Evolutionary conservation across 805 yeast genomes (phyloP), one percentile per base, ranked within the genome.

Genomic region (Danielozyma ontarioensis): DNA sequence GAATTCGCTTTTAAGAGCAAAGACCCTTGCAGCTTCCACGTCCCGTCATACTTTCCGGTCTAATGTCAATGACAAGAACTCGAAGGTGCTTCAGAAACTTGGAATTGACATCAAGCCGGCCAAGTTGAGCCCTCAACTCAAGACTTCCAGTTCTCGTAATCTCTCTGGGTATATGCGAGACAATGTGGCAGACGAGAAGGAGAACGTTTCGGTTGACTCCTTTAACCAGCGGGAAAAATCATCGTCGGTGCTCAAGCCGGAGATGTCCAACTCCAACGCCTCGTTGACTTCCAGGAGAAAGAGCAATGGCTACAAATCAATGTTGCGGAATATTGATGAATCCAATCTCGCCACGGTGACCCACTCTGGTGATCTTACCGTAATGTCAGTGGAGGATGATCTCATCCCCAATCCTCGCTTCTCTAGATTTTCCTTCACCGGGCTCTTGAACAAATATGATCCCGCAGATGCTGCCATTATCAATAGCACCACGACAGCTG

Each of bases 331-430:
- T 26, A 42, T 41, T 13, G 42, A 47, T 25, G 57, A 50, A 26
- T 40, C 40, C 15, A 37, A 35, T 23, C 12, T 29, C 25, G 32
- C 31, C 25, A 15, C 31, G 29, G 34, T 16, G 36, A 33, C 31
- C 14, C n/a, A n/a, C n/a, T n/a, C n/a, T n/a, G n/a, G n/a, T n/a
- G n/a, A n/a, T n/a, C n/a, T n/a, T n/a, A n/a, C n/a, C n/a, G n/a
- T n/a, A n/a, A n/a, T n/a, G n/a, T n/a, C n/a, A n/a, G 23, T 25
- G 14, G 34, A 31, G 13, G 29, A 28, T 18, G 53, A 40, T 6
- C 47, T 61, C 33, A 59, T 64, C 24, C 72, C 72, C 5, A 66
- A 67, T 32, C 71, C 71, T 8, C 45, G 65, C 23, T 67, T 67
- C 35, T 67, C 72, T 0, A 51, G 61, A 24, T 53, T 67, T 32